Percentiles rank a stretch among this genome's conserved stretches.
phyloP scores from a whole-genome alignment of 257 asterid genomes.

The Anisodus tanguticus region DNA sequence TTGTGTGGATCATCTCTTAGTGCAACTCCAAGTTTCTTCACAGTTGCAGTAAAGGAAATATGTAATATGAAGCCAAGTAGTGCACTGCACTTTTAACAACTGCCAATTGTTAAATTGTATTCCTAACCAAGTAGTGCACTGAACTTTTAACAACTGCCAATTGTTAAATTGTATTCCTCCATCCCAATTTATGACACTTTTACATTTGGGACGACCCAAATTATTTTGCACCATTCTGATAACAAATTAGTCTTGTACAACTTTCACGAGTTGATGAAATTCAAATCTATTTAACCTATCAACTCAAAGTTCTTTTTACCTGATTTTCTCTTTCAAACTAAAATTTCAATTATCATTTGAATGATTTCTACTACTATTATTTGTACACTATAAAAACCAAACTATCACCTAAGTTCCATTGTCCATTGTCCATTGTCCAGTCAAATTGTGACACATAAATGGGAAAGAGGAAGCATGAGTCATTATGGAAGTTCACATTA shows the following conservation, averaged over 20 bases:
- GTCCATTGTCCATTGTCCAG: neutral
- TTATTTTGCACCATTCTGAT: neutral
- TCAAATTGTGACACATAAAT: neutral
- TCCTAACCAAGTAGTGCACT: neutral
- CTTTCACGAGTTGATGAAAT: neutral
- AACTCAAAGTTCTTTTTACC: neutral
- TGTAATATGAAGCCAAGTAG: neutral
- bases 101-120: neutral
- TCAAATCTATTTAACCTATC: constrained; percentile 4
- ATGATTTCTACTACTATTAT: neutral
- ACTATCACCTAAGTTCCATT: neutral
- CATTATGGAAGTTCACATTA: constrained; percentile 23
- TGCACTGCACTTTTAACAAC: neutral
- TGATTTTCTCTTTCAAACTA: neutral
- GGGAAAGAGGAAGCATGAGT: neutral
- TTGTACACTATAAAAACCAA: neutral
- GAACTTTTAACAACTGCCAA: neutral
- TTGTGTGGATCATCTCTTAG: neutral
- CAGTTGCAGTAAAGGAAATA: neutral
- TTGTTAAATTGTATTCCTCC: neutral
- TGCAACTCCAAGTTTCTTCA: neutral
- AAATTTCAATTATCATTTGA: neutral
- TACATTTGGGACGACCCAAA: neutral
- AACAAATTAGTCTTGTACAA: neutral
- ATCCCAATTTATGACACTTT: neutral